A percentile compares a stretch with the other conserved stretches of the same genome.
Conservation (phyloP, 164 flowering plant genomes). For the Warburgia ugandensis region DNA sequence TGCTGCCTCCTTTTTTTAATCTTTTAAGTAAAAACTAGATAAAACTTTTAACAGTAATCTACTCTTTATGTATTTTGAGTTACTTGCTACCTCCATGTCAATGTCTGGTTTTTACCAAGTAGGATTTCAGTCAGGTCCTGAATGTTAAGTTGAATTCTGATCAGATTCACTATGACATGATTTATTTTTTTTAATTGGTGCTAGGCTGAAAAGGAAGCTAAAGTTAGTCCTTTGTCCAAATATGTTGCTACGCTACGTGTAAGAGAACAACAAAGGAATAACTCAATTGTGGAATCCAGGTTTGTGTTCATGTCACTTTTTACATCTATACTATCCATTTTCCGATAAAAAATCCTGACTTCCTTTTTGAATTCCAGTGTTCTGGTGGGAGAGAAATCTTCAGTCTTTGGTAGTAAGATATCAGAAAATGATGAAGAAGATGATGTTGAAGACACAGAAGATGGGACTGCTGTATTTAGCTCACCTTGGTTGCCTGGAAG, state of each 20-base stretch:
- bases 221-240: conserved; percentile 65
- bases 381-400: conserved; percentile 56
- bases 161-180: not conserved
- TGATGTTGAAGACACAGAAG: conserved; percentile 23
- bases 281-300: conserved; percentile 70
- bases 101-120: not conserved
- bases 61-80: too few relatives aligned
- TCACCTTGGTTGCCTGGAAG: conserved; percentile 73
- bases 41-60: too few relatives aligned
- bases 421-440: conserved; percentile 35
- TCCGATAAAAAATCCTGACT: not conserved
- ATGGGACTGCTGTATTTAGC: conserved; percentile 47
- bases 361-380: conserved; percentile 40
- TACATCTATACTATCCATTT: not conserved
- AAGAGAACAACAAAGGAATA: conserved; percentile 58
- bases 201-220: conserved; percentile 64
- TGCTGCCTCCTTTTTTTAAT: too few relatives aligned
- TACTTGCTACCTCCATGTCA: too few relatives aligned
- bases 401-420: conserved; percentile 40
- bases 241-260: conserved; percentile 46
- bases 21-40: too few relatives aligned
- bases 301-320: conserved; percentile 8
- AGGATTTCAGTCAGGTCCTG: not conserved
- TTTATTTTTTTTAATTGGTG: not conserved
- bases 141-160: not conserved